A percentile compares a stretch with the other conserved stretches of the same genome.
Conservation (phyloP, 192 early-diverging fungal genomes). For the Gonapodya prolifera region DNA sequence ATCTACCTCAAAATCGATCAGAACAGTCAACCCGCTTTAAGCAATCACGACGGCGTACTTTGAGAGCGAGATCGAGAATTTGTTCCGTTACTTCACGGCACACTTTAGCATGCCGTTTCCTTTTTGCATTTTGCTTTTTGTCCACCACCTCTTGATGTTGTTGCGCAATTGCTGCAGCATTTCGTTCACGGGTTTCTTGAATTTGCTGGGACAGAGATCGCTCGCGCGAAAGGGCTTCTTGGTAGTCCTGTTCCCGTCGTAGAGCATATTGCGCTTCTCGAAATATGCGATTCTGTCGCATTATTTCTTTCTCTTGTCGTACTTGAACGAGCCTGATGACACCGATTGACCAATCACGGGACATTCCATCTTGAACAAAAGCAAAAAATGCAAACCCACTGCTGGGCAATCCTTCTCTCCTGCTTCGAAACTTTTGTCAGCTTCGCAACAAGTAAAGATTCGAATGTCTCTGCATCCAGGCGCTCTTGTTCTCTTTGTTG, state of each 20-base stretch:
- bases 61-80: slow-evolving; percentile 31
- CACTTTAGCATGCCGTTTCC: slow-evolving; percentile 11
- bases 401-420: slow-evolving; percentile 45
- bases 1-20: slow-evolving; percentile 17
- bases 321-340: slow-evolving; percentile 28
- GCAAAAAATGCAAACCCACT: slow-evolving; percentile 14
- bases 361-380: neutral
- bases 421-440: slow-evolving; percentile 44
- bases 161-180: slow-evolving; percentile 20
- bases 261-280: slow-evolving; percentile 40
- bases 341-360: neutral
- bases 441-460: slow-evolving; percentile 28
- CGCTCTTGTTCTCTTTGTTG: slow-evolving; percentile 32
- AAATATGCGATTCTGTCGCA: slow-evolving; percentile 32
- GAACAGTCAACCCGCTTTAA: slow-evolving; percentile 5
- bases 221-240: slow-evolving; percentile 35
- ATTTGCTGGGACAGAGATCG: slow-evolving; percentile 21
- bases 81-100: slow-evolving; percentile 27
- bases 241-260: slow-evolving; percentile 39
- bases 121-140: slow-evolving; percentile 20
- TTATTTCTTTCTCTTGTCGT: slow-evolving; percentile 42
- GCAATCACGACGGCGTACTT: slow-evolving; percentile 17
- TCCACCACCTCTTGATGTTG: slow-evolving; percentile 38
- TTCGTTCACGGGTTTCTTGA: slow-evolving; percentile 27
- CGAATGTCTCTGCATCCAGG: slow-evolving; percentile 23